Percentiles rank a stretch among this genome's conserved stretches.
phyloP scores from a whole-genome alignment of 2,329 filamentous ascomycete species.

The Beauveria scarabaeidicola region DNA sequence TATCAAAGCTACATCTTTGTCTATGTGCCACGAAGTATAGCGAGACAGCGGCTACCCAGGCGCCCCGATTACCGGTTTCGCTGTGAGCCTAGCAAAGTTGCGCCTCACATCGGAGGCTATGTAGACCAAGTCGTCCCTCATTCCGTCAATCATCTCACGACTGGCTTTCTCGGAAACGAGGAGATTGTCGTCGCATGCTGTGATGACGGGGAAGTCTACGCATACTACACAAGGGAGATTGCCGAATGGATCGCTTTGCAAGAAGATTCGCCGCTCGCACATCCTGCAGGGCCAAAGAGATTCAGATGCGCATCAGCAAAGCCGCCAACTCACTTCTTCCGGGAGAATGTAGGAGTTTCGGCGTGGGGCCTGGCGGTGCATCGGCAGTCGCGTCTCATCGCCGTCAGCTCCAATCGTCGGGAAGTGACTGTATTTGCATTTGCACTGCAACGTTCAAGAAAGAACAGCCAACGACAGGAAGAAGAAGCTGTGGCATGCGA shows the following conservation, averaged over 20 bases:
- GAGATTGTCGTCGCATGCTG: conserved; percentile 61
- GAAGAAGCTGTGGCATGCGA: background rate
- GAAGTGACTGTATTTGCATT: conserved; percentile 47
- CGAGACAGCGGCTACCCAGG: conserved; percentile 38
- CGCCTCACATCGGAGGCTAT: conserved; percentile 37
- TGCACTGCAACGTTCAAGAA: conserved; percentile 21
- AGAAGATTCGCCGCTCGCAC: background rate
- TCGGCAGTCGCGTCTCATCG: conserved; percentile 70
- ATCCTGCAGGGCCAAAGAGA: background rate
- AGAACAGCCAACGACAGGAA: background rate
- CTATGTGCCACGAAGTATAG: conserved; percentile 40
- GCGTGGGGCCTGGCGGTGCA: conserved; percentile 90
- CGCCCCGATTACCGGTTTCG: conserved; percentile 42
- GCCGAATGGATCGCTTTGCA: conserved; percentile 33
- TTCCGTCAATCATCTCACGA: conserved; percentile 59
- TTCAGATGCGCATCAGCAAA: background rate
- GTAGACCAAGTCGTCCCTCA: conserved; percentile 47
- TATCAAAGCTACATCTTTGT: conserved; percentile 50
- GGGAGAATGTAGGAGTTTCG: conserved; percentile 64
- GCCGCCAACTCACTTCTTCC: conserved; percentile 50
- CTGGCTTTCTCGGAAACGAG: conserved; percentile 59
- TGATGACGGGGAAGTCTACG: conserved; percentile 68
- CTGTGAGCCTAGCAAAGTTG: conserved; percentile 33
- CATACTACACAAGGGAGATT: conserved; percentile 55
- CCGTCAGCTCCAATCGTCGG: conserved; percentile 67